Conservation (phyloP, 139 green algal species). For the Limnomonas spitsbergensis region DNA sequence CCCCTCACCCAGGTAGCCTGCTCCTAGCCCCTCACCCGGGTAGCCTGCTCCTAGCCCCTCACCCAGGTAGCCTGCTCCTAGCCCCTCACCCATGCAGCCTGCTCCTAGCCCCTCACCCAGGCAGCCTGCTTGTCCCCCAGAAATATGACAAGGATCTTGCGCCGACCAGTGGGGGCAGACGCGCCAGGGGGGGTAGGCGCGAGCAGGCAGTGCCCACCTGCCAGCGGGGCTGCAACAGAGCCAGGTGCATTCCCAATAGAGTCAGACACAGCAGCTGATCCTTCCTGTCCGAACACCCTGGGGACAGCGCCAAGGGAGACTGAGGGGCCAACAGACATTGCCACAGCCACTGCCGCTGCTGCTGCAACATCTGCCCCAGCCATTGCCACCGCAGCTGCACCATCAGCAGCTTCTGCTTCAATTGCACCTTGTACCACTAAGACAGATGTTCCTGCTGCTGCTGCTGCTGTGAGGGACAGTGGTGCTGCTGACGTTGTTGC, state of each 20-base stretch:
- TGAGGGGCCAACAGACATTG: no score
- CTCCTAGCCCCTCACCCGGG: no score
- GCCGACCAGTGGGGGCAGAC: no score
- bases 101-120: conserved; percentile 46
- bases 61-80: no score
- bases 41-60: no score
- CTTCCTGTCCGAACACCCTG: conserved; percentile 14
- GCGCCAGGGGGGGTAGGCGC: no score
- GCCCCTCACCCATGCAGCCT: no score
- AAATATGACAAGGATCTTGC: conserved; percentile 40
- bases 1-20: no score
- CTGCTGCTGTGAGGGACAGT: background rate
- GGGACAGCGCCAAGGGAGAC: no score
- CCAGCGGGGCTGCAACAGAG: background rate
- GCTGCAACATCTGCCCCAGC: background rate
- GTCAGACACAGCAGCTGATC: conserved; percentile 33
- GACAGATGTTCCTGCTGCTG: background rate
- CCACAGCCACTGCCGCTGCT: background rate
- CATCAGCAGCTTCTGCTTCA: background rate
- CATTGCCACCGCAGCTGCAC: background rate
- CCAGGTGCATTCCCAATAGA: background rate
- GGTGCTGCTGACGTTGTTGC: background rate
- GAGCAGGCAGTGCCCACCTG: no score
- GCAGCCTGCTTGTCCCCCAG: conserved; percentile 24
- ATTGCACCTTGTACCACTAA: background rate